phyloP scores from a whole-genome alignment of 1,139 yeast genomes.

The Candida albicans region DNA sequence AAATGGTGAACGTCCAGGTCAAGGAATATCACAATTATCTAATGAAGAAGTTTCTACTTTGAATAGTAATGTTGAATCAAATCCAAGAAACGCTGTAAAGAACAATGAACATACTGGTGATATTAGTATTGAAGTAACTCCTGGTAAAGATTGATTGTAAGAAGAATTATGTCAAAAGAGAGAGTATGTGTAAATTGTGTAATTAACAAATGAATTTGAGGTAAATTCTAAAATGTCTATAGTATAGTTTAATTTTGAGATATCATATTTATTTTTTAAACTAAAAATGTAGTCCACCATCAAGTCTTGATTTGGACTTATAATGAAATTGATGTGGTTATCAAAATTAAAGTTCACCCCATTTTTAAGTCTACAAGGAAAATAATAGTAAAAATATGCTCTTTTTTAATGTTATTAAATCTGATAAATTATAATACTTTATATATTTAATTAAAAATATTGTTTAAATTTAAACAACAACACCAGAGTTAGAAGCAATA shows the following conservation, averaged over 20 bases:
- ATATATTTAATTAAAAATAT: background rate
- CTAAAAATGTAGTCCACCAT: too few species aligned
- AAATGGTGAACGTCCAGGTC: conserved; percentile 1
- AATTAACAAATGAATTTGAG: too few species aligned
- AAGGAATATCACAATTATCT: conserved; percentile 7
- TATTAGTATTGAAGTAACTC: conserved; percentile 9
- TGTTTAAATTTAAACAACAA: conserved; percentile 71
- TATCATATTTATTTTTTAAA: too few species aligned
- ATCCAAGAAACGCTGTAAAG: conserved; percentile 1
- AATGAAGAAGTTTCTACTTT: conserved; percentile 15
- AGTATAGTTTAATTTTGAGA: too few species aligned
- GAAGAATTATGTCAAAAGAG: background rate
- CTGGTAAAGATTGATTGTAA: conserved; percentile 4
- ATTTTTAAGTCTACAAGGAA: background rate
- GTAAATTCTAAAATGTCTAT: too few species aligned
- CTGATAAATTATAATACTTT: background rate
- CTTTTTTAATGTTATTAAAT: background rate
- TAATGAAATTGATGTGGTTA: too few species aligned
- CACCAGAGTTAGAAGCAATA: conserved; percentile 99
- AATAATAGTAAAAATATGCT: background rate
- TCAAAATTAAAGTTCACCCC: too few species aligned
- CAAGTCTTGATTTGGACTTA: too few species aligned
- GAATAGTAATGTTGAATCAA: conserved; percentile 8
- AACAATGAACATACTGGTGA: conserved; percentile 7
- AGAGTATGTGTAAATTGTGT: background rate